Base-by-base conservation (phyloP, 352 stramenopile genomes). In the Phytophthora parvispora region DNA sequence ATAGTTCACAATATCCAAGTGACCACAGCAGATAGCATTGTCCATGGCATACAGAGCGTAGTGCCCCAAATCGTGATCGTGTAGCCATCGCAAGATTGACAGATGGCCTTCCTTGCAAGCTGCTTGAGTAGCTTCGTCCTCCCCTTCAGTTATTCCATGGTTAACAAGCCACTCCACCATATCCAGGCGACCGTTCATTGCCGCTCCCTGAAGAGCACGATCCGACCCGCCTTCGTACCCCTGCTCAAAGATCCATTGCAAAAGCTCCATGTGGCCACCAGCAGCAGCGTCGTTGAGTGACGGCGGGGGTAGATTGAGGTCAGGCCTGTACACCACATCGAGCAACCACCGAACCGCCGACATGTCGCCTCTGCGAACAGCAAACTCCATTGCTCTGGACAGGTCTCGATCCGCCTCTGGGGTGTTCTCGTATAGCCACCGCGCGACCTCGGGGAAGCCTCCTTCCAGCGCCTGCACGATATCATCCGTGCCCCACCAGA, bases 401-500 rank as follows among this genome's bases (percentile, higher is more conserved):
- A 27, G 22, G 20, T 50, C 22, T 50, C 43, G n/a, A 29, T 50
- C 43, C 24, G 24, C 45, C 20, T 57, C 47, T 24, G 59, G 28
- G 8, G 43, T 57, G 18, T 69, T 69, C n/a, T 64, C 51, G 5
- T 57, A 55, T 29, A 74, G 28, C 66, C 66, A 69, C 1, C 47
- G 38, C 3, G 47, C 53, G 13, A 65, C 29, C 9, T 61, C 32
- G 0, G 34, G 18, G 13, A 65, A 48, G 6, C 60, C 52, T 45
- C 22, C 53, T 49, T 43, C 29, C 15, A 64, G 49, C 24, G 59
- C 58, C 13, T 60, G 60, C 1, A 27, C 10, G 20, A 73, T 50
- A 42, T 73, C 58, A 43, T 73, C n/a, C 24, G 43, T 24, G n/a
- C 65, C 65, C 52, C 65, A 64, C 5, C 54, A 6, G 24, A 73